A percentile compares a stretch with the other conserved stretches of the same genome.
Conservation (phyloP, 176 grass and related monocot species). For the Rhynchospora pubera region DNA sequence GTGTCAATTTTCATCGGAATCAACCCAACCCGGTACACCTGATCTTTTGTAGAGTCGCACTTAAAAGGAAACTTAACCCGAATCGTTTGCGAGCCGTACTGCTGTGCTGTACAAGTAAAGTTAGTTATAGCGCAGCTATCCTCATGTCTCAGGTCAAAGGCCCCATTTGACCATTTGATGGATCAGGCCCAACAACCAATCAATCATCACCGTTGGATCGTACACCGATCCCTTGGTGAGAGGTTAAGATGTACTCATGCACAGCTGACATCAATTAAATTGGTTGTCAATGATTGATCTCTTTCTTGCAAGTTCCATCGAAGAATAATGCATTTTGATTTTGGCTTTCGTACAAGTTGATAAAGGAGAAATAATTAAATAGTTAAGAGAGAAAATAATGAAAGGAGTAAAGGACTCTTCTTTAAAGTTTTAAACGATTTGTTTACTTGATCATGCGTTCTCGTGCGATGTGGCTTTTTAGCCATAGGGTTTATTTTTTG, state of each 20-base stretch:
- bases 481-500: not conserved
- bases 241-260: not conserved
- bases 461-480: constrained; percentile 11
- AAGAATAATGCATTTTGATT: constrained; percentile 10
- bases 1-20: not conserved
- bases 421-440: not conserved
- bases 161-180: constrained; percentile 32
- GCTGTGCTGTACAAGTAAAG: not conserved
- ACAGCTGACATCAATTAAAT: not conserved
- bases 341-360: constrained; percentile 4
- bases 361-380: not conserved
- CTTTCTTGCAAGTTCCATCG: not conserved
- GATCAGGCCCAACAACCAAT: constrained; percentile 23
- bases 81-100: not conserved
- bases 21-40: no score
- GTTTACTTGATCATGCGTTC: not conserved
- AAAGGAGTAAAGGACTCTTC: not conserved
- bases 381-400: not conserved
- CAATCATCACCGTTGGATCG: constrained; percentile 1
- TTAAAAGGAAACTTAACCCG: not conserved
- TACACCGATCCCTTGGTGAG: not conserved
- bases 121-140: constrained; percentile 13
- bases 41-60: not conserved
- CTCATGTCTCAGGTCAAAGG: not conserved
- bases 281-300: not conserved